A percentile compares a stretch with the other conserved stretches of the same genome.
phyloP scores from a whole-genome alignment of 1,139 yeast genomes.

The Yamadazyma sp. region DNA sequence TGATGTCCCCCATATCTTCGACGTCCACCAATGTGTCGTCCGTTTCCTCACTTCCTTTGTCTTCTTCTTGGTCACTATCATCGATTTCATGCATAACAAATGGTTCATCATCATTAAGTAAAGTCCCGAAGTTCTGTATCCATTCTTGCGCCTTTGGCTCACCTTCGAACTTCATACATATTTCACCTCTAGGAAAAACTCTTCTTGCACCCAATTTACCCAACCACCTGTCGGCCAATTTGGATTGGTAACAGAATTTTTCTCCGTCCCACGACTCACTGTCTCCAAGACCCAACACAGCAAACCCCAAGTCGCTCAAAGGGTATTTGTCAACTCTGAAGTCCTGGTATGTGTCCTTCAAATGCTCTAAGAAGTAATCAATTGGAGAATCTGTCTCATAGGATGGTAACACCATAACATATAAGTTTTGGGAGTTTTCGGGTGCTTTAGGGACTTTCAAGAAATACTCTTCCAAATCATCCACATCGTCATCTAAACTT shows the following conservation, averaged over 20 bases:
- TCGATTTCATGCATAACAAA: slow-evolving; percentile 38
- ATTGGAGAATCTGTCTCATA: slow-evolving; percentile 92
- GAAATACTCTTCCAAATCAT: slow-evolving; percentile 82
- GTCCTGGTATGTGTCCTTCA: slow-evolving; percentile 79
- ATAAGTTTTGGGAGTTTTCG: slow-evolving; percentile 45
- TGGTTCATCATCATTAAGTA: slow-evolving; percentile 68
- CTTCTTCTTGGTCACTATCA: slow-evolving; percentile 37
- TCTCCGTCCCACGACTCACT: slow-evolving; percentile 83
- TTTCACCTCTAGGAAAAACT: slow-evolving; percentile 79
- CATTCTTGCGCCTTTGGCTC: slow-evolving; percentile 65
- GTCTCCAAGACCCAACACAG: slow-evolving; percentile 88
- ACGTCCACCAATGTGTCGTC: slow-evolving; percentile 65
- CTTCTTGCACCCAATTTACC: slow-evolving; percentile 85
- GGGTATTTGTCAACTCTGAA: slow-evolving; percentile 86
- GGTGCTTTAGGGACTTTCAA: slow-evolving; percentile 61
- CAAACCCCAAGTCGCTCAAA: slow-evolving; percentile 68
- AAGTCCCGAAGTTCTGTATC: slow-evolving; percentile 58
- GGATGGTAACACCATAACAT: slow-evolving; percentile 79
- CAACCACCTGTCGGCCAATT: slow-evolving; percentile 68
- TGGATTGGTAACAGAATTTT: slow-evolving; percentile 86
- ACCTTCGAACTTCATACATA: slow-evolving; percentile 76
- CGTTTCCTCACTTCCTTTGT: slow-evolving; percentile 41
- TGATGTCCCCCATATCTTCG: slow-evolving; percentile 78
- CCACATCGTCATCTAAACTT: slow-evolving; percentile 78
- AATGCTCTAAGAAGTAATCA: slow-evolving; percentile 80